Evolutionary conservation across 2,329 filamentous ascomycete species (phyloP), one percentile per base, ranked within the genome.

Genomic region (Exophiala calicioides): DNA sequence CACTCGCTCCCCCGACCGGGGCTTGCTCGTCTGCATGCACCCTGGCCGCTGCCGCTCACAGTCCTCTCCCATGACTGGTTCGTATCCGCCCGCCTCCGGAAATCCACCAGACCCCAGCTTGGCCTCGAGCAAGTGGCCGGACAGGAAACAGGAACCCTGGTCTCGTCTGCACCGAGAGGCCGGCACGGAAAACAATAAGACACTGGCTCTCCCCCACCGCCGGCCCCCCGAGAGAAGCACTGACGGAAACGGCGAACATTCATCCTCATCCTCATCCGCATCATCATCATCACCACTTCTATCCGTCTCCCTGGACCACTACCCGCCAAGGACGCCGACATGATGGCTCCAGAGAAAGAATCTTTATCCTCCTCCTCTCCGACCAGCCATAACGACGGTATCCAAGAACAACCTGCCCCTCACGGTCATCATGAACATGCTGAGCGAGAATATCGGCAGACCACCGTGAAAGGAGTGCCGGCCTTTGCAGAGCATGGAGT

Each of bases 401-500:
- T 48, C 15, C 34, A 42, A 27, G 20, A 40, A 23, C 19, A 30
- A 7, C 44, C 37, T 13, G 26, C 19, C 5, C 5, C 15, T 9
- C 29, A 43, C 19, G 55, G 2, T n/a, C 32, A 38, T 1, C 32
- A 19, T 13, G 32, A 33, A 15, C 30, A 32, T 6, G 8, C 8
- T 32, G 8, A 9, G 13, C 21, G 42, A 23, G 33, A 51, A n/a
- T 51, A 56, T 33, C 52, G 53, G 9, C 36, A 32, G 15, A 56
- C 52, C 38, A 50, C 55, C 5, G 52, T 55, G 8, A 41, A 40
- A 13, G 52, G 46, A 18, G 39, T 46, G 16, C 50, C 52, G 6
- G 31, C 55, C 8, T 52, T 36, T 34, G 59, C 56, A n/a, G 62
- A 64, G 31, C 61, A 66, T 46, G 64, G 63, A 3, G 47, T 60